Evolutionary conservation across 129 eudicot species (phyloP), one percentile per base, ranked within the genome.

Genomic region (Saussurea involucrata): DNA sequence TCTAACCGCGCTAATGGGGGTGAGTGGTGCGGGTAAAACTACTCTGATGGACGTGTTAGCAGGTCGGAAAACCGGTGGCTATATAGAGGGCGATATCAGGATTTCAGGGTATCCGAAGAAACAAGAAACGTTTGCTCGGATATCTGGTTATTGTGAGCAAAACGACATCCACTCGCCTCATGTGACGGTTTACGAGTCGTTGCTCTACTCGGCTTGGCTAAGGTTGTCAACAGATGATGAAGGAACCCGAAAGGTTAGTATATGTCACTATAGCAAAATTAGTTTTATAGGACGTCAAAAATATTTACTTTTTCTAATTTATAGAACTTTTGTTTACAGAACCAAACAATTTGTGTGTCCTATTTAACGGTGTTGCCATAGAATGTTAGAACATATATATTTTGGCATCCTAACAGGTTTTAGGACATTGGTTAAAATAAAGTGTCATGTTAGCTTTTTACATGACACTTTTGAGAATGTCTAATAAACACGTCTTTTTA

Each of bases 21-120:
- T 90, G 60, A 92, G 96, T 72, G 97, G 97, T 55, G 97, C 97
- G 25, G 97, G 97, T 13, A 92, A 92, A 87, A 92, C 97, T 25
- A 92, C 97, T 27, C 70, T 92, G 20, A 89, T 92, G 97, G 97
- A 92, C 61, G 97, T 92, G 37, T 49, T 92, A 33, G 96, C 97
- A 15, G 97, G 97, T n/a, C 77, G 97, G 21, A 92, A 92, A 84
- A 92, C 93, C 1, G 97, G 97, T 12, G 97, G 97, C 28, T 87
- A 89, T 42, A 81, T 89, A 27, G 89, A 85, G 42, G 96, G 97
- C 13, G 66, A 68, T 57, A 86, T 92, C 10, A 84, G 57, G 25
- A 85, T 92, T 57, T 92, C 96, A 0, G 97, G 97, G 20, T 90
- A 86, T 63, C 93, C 96, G 17, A 92, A 90, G 78, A 84, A 86